Conservation (phyloP, 352 stramenopile species). For the Globisporangium splendens region DNA sequence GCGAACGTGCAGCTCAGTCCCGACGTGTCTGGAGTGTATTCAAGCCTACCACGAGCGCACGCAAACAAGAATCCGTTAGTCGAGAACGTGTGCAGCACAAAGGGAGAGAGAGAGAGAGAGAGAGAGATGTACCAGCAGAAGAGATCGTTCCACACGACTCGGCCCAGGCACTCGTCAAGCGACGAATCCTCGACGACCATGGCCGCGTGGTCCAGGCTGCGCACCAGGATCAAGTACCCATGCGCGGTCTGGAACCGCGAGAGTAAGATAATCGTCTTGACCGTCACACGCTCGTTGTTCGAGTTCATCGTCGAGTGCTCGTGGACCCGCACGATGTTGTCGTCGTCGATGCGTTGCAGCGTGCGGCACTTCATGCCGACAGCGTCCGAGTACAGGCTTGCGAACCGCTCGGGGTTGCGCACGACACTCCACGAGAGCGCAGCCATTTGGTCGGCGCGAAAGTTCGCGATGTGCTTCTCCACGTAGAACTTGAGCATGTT, state of each 20-base stretch:
- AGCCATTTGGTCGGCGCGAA: neutral
- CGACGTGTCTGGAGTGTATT: conserved; percentile 7
- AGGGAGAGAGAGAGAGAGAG: neutral
- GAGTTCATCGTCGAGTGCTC: conserved; percentile 12
- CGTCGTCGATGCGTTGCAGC: conserved; percentile 12
- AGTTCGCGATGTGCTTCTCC: neutral
- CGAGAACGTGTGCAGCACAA: neutral
- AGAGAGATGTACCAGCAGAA: conserved; percentile 8
- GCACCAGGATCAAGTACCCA: neutral
- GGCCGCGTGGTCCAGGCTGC: conserved; percentile 4
- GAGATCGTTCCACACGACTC: conserved; percentile 9
- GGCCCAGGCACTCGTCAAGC: neutral
- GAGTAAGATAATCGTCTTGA: conserved; percentile 8
- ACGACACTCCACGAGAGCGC: conserved; percentile 4
- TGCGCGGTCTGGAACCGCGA: conserved; percentile 1
- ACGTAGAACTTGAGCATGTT: conserved; percentile 6
- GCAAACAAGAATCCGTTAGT: neutral
- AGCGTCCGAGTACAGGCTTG: conserved; percentile 1
- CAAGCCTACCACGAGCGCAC: conserved; percentile 4
- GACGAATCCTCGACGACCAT: neutral
- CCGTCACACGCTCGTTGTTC: neutral
- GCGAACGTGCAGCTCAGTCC: conserved; percentile 8
- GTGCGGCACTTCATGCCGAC: conserved; percentile 10
- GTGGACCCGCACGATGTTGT: conserved; percentile 14
- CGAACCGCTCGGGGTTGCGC: conserved; percentile 1